Base-by-base conservation (phyloP, 2,329 filamentous ascomycete genomes). In the Neofusicoccum ribis region DNA sequence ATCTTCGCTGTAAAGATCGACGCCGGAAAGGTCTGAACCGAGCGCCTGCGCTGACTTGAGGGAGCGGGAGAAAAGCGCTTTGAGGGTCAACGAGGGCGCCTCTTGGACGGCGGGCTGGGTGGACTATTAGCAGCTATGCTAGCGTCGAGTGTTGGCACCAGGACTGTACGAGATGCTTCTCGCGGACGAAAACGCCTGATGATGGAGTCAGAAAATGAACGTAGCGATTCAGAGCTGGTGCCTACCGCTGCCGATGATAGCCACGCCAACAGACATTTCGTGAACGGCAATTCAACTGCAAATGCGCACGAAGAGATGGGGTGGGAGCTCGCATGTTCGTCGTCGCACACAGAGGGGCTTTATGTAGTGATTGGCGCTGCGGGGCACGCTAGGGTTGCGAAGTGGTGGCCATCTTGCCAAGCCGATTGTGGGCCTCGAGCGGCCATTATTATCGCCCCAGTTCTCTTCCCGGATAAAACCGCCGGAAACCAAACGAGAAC, bases 41-140 rank as follows among this genome's bases (percentile, higher is more conserved):
- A 83, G 77, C 14, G 73, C 74, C 68, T 84, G 72, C n/a, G 87
- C 88, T 0, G 87, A 87, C 17, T 80, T 76, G 59, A 85, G 80
- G 11, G 86, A 86, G 61, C 88, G 85, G 3, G 88, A 90, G 77
- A 88, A 91, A 68, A 90, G 81, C 23, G 88, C 87, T 76, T 87
- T 89, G 68, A 91, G 82, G 12, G 77, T 74, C 11, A 90, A 77
- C 85, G 77, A 66, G 72, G 81, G 72, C 63, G 78, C 81, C 34
- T 83, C 81, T 69, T 85, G 78, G 61, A 91, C 83, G 50, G 88
- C 89, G 12, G 89, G 89, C 73, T 81, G 66, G 36, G 46, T 3
- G 34, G 8, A 8, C n/a, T 20, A n/a, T 44, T 37, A 59, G 27
- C 3, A 59, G 23, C 2, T 14, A 11, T 7, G 11, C 2, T 6